Conservation (phyloP, 129 eudicot genomes). For the Lactuca sativa region DNA sequence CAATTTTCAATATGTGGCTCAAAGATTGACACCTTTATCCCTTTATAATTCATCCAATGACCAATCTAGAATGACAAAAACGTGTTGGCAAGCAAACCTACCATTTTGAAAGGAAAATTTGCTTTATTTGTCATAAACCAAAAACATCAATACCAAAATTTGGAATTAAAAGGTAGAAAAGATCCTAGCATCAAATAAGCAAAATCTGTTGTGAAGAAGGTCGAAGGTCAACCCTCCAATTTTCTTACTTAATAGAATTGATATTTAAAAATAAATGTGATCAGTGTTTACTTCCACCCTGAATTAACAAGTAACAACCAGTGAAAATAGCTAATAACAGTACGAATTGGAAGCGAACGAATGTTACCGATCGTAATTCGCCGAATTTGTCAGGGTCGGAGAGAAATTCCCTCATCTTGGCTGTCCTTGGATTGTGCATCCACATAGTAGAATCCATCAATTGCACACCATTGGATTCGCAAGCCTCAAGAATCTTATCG, state of each 20-base stretch:
- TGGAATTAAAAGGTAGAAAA: too few relatives aligned
- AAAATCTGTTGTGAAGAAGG: too few relatives aligned
- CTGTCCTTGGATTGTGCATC: slow-evolving; percentile 72
- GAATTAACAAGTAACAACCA: not conserved
- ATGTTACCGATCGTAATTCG: slow-evolving; percentile 41
- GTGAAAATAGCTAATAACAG: not conserved
- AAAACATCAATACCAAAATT: too few relatives aligned
- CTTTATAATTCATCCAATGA: too few relatives aligned
- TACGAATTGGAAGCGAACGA: not conserved
- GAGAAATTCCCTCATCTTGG: slow-evolving; percentile 50
- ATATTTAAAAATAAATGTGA: too few relatives aligned
- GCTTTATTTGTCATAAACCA: too few relatives aligned
- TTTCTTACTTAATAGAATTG: too few relatives aligned
- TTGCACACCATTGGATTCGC: slow-evolving; percentile 63
- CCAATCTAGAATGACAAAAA: not conserved
- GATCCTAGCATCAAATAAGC: too few relatives aligned
- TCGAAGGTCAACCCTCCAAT: too few relatives aligned
- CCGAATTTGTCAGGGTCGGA: slow-evolving; percentile 51
- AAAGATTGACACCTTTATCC: not conserved
- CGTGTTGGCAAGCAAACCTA: not conserved
- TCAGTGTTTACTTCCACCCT: not conserved
- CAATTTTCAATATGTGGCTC: not conserved
- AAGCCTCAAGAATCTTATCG: slow-evolving; percentile 48
- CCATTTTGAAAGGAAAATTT: not conserved
- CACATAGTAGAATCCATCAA: slow-evolving; percentile 85